These are phyloP conservation scores for Terana coerulea DNA, from an alignment of 768 basidiomycete species.

Conservation along the genomic window DNA sequence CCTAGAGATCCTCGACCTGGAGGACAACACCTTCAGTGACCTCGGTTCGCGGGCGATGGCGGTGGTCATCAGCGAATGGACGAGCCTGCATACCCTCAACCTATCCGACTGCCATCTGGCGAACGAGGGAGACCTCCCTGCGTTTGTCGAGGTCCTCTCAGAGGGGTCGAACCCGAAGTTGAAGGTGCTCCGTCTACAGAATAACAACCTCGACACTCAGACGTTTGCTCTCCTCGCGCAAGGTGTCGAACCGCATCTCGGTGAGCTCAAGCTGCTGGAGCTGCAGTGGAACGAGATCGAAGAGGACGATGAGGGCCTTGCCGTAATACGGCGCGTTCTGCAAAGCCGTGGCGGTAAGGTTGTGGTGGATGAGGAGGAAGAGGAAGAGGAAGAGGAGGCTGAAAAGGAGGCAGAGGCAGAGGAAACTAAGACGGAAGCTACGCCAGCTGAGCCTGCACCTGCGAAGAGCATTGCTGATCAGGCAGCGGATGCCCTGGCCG, in stretches of 20 bases:
- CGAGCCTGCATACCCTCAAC: constrained; percentile 72
- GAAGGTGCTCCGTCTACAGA: constrained; percentile 78
- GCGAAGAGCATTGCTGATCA: constrained; percentile 27
- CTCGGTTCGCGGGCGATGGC: constrained; percentile 55
- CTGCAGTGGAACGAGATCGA: constrained; percentile 90
- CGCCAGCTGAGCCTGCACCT: constrained; percentile 26
- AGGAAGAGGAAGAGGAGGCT: constrained; percentile 64
- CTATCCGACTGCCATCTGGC: constrained; percentile 90
- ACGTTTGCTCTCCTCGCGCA: constrained; percentile 66
- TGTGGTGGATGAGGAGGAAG: constrained; percentile 74
- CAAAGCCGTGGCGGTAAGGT: constrained; percentile 66
- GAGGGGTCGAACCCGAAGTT: constrained; percentile 72
- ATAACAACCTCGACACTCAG: constrained; percentile 79
- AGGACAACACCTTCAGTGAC: constrained; percentile 84
- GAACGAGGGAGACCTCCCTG: constrained; percentile 73
- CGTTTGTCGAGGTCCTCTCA: constrained; percentile 56
- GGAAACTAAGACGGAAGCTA: constrained; percentile 23
- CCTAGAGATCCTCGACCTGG: constrained; percentile 80
- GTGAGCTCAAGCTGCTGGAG: constrained; percentile 64
- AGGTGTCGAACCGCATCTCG: constrained; percentile 58
- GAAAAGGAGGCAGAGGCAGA: constrained; percentile 44
- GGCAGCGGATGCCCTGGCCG: constrained; percentile 55
- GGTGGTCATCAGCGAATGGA: constrained; percentile 64
- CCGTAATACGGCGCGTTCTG: constrained; percentile 49
- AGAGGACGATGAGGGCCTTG: constrained; percentile 65